Percentiles rank a stretch among this genome's conserved stretches.
phyloP scores from a whole-genome alignment of 805 yeast species.

The Torulaspora indica region DNA sequence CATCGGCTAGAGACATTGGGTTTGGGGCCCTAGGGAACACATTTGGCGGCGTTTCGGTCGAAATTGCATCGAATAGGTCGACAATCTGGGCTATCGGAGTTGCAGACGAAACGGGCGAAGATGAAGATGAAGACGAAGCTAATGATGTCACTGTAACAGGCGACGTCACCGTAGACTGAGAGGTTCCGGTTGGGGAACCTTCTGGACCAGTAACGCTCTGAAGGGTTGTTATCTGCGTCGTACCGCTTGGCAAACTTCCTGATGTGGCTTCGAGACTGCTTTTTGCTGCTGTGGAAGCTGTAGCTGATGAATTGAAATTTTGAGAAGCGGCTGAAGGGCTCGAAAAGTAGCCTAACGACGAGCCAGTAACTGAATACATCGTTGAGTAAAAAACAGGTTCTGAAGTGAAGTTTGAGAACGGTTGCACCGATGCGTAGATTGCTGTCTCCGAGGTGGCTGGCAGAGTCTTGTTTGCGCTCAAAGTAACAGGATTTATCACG shows the following conservation, averaged over 20 bases:
- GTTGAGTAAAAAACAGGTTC: not conserved
- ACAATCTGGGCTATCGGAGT: slow-evolving; percentile 20
- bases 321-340: not conserved
- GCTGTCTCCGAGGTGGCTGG: slow-evolving; percentile 3
- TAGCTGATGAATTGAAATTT: not conserved
- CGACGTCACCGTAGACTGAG: not conserved
- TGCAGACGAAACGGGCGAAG: not conserved
- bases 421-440: not conserved
- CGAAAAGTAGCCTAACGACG: not conserved
- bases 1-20: slow-evolving; percentile 44
- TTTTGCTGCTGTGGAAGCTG: not conserved
- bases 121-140: not conserved
- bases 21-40: slow-evolving; percentile 45
- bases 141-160: not conserved
- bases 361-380: not conserved
- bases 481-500: slow-evolving; percentile 33
- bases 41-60: slow-evolving; percentile 42
- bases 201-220: not conserved
- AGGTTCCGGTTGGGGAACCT: not conserved
- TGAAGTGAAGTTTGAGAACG: not conserved
- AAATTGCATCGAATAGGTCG: slow-evolving; percentile 48
- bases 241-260: not conserved
- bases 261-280: not conserved
- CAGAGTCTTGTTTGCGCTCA: slow-evolving; percentile 22
- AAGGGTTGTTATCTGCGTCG: not conserved